A percentile compares a stretch with the other conserved stretches of the same genome.
Evolutionary conservation across 257 asterid species (phyloP).

Genomic region (Solanum bulbocastanum): DNA sequence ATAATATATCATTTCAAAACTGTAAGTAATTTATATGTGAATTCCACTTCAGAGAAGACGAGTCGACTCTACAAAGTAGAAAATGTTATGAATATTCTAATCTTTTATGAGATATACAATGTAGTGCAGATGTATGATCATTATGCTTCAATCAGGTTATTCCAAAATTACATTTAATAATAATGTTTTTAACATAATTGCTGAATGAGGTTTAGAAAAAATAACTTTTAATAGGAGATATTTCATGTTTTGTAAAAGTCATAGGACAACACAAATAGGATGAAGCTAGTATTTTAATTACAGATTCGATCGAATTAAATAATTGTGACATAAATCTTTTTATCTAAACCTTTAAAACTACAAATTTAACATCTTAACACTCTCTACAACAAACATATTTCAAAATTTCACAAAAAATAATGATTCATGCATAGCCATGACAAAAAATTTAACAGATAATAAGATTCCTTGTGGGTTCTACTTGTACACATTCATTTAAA

Average conservation of each 20-base stretch:
- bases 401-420: neutral
- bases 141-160: neutral
- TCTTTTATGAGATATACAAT: neutral
- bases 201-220: too few relatives aligned
- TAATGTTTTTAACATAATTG: too few relatives aligned
- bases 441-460: neutral
- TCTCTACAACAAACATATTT: neutral
- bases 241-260: neutral
- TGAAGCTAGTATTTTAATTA: neutral
- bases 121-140: neutral
- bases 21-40: too few relatives aligned
- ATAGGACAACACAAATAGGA: neutral
- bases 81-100: too few relatives aligned
- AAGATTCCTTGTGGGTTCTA: neutral
- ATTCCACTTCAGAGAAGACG: neutral
- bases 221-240: neutral
- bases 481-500: neutral
- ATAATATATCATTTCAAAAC: too few relatives aligned
- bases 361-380: neutral
- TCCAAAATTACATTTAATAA: too few relatives aligned
- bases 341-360: neutral
- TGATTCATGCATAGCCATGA: neutral
- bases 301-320: too few relatives aligned
- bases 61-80: too few relatives aligned
- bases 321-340: neutral